Evolutionary conservation across 73 alveolate species (phyloP).

Genomic region (Effrenium voratum): DNA sequence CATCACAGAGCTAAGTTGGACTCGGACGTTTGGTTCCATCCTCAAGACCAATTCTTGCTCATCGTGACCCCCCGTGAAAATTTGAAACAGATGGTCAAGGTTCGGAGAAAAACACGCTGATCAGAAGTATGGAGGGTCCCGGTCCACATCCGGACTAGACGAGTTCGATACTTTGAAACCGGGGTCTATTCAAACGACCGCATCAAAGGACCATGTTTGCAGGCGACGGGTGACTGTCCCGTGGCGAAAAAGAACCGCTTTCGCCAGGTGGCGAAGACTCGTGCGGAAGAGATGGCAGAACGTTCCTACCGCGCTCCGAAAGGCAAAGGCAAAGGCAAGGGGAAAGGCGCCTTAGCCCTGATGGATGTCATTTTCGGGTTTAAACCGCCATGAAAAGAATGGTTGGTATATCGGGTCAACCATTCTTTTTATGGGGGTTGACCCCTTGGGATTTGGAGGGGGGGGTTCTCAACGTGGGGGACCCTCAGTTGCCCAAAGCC

Average conservation of each 20-base stretch:
- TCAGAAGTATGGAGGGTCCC: not conserved
- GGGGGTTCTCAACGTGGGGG: no score
- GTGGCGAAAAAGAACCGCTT: not conserved
- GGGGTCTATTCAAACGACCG: not conserved
- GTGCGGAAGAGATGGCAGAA: not conserved
- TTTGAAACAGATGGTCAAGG: not conserved
- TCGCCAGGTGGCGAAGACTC: not conserved
- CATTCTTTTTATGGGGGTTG: no score
- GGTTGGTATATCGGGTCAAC: no score
- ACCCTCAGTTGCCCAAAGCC: no score
- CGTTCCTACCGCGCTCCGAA: not conserved
- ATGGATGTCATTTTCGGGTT: no score
- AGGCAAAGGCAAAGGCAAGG: slow-evolving; percentile 54
- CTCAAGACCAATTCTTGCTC: not conserved
- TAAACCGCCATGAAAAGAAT: no score
- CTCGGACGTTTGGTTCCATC: not conserved
- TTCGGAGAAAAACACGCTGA: not conserved
- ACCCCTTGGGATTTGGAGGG: no score
- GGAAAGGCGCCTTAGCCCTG: not conserved
- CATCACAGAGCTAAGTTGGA: not conserved
- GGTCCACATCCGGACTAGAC: not conserved
- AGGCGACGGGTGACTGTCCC: not conserved
- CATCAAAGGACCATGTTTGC: not conserved
- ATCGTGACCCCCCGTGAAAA: not conserved
- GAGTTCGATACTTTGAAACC: not conserved